A percentile compares a stretch with the other conserved stretches of the same genome.
Evolutionary conservation across 2,329 filamentous ascomycete genomes (phyloP).

Genomic region (Thelonectria rubi): DNA sequence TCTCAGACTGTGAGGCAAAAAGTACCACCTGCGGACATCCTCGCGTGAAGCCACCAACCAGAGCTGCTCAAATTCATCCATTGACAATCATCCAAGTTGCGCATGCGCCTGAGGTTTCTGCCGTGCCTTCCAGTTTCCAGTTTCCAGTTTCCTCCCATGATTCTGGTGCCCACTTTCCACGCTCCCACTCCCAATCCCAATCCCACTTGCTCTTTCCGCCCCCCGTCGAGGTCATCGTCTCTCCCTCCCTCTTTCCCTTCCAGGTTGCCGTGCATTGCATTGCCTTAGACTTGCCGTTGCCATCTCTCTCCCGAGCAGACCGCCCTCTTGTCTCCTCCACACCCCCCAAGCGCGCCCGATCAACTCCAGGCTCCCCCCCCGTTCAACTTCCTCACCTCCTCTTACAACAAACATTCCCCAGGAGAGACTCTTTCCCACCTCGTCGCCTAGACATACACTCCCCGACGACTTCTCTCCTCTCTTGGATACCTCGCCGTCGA

Average conservation of each 20-base stretch:
- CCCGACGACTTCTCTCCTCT: conserved; percentile 25
- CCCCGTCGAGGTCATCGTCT: conserved; percentile 25
- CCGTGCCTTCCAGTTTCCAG: conserved; percentile 23
- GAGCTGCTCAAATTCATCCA: conserved; percentile 26
- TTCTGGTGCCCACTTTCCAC: conserved; percentile 37
- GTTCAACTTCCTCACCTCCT: conserved; percentile 29
- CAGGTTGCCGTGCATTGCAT: conserved; percentile 19
- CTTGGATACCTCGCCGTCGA: conserved; percentile 17
- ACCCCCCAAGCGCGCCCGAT: conserved; percentile 33
- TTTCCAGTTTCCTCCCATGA: conserved; percentile 11
- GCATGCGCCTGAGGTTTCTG: conserved; percentile 35
- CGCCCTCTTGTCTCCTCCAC: conserved; percentile 36
- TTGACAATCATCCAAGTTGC: conserved; percentile 25
- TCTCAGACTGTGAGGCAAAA: conserved; percentile 8
- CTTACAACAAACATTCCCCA: conserved; percentile 22
- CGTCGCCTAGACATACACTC: conserved; percentile 23
- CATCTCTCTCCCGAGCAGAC: conserved; percentile 36
- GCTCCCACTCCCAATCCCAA: conserved; percentile 17
- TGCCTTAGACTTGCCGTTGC: conserved; percentile 38
- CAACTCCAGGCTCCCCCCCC: conserved; percentile 33
- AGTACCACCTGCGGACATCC: conserved; percentile 1
- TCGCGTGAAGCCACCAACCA: conserved; percentile 17
- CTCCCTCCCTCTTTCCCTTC: conserved; percentile 28
- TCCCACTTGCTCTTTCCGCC: conserved; percentile 26
- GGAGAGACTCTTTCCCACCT: conserved; percentile 24